Evolutionary conservation across 352 stramenopile species (phyloP), one percentile per base, ranked within the genome.

Genomic region (Halophytophthora polymorphica): DNA sequence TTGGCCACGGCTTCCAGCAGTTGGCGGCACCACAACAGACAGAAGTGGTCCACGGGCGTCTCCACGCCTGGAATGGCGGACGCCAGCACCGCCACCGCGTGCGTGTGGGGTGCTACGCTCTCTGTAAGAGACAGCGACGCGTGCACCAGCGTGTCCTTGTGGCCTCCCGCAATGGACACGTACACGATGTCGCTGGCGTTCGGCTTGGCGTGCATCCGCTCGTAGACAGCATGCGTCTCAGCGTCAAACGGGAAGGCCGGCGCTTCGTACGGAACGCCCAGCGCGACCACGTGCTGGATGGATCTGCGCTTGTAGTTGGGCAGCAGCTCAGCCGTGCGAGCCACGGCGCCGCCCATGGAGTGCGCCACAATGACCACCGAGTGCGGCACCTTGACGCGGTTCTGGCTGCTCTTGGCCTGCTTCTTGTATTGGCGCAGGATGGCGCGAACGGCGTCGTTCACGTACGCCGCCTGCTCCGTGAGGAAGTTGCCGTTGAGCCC

Each of bases 11-110:
- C 57, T 21, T 84, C 67, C 12, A 96, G 61, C 25, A 96, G 61
- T 25, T 93, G 76, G 58, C 91, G 77, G 51, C 86, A 96, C 86
- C 86, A 96, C 18, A 93, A 55, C 50, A 96, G 55, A 48, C 84
- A 90, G 17, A 89, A 64, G 37, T 96, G 86, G 45, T 94, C 86
- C 40, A 94, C 75, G 1, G 83, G 69, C 22, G 78, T 61, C 23
- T 71, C 34, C 11, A 96, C 79, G n/a, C 39, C 29, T 1, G 84
- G 77, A 50, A 96, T 77, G 3, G 76, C 71, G 1, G 77, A 79
- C 6, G 80, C 70, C 25, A 93, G 64, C 6, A 66, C 38, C 6
- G 65, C 73, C 34, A 96, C 45, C 2, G 66, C 69, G 29, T 66
- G 55, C 6, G 58, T 55, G 0, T 56, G 40, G 3, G 63, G 41